Conservation (phyloP, 202 grass and related monocot species). For the Saccharum hybrid region DNA sequence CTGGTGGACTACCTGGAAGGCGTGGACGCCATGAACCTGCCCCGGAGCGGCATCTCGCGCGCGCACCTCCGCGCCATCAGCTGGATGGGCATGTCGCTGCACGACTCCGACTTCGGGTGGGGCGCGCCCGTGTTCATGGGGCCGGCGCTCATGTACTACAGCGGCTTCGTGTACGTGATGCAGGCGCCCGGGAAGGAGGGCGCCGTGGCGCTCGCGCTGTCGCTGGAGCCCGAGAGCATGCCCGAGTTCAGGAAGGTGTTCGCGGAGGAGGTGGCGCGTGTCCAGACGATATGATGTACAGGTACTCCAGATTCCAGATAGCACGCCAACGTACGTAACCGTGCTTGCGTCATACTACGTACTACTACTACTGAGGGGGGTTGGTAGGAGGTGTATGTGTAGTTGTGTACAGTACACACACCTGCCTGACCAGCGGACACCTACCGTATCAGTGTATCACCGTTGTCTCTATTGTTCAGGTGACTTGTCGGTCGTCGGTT, state of each 20-base stretch:
- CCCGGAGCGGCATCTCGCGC: slow-evolving; percentile 34
- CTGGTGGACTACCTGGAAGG: slow-evolving; percentile 53
- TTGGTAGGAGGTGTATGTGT: too few species aligned
- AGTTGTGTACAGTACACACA: background rate
- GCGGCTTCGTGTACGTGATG: slow-evolving; percentile 58
- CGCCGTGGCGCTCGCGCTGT: slow-evolving; percentile 39
- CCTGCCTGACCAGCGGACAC: background rate
- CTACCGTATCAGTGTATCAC: background rate
- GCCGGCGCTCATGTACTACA: slow-evolving; percentile 52
- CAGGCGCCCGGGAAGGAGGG: slow-evolving; percentile 44
- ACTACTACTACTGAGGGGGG: background rate
- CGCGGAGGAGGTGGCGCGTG: slow-evolving; percentile 25
- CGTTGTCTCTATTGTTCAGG: background rate
- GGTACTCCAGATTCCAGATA: too few species aligned
- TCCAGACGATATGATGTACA: background rate
- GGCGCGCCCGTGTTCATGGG: slow-evolving; percentile 61
- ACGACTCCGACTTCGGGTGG: slow-evolving; percentile 63
- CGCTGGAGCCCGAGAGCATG: slow-evolving; percentile 53
- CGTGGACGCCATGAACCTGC: slow-evolving; percentile 39
- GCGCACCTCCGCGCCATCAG: slow-evolving; percentile 50
- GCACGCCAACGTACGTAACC: background rate
- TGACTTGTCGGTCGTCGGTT: background rate
- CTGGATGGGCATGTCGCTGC: slow-evolving; percentile 62
- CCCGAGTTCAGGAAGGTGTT: slow-evolving; percentile 53
- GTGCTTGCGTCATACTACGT: background rate